phyloP scores from a whole-genome alignment of 306 rosid genomes.

The Cajanus cajan region DNA sequence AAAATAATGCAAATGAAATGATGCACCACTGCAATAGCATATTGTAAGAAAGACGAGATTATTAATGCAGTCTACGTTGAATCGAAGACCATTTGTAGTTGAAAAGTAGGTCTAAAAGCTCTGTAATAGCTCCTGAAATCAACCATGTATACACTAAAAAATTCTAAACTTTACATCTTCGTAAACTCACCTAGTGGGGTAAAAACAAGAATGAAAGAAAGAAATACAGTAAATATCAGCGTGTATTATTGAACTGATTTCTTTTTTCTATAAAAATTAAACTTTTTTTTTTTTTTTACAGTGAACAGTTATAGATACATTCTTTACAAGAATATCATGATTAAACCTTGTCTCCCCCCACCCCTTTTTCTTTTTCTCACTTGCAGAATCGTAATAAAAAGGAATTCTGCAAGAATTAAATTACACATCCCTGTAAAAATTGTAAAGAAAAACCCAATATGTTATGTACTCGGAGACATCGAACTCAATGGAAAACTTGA shows the following conservation, averaged over 20 bases:
- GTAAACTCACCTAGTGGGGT: neutral
- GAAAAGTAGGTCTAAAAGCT: neutral
- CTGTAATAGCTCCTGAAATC: neutral
- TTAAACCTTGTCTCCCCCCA: neutral
- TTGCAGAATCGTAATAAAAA: conserved; percentile 34
- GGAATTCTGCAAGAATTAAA: conserved; percentile 35
- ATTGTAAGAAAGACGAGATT: neutral
- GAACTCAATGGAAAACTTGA: conserved; percentile 78
- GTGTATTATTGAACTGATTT: conserved; percentile 5
- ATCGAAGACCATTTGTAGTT: neutral
- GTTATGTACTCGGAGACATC: conserved; percentile 13
- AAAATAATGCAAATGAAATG: neutral
- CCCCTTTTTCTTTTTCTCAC: neutral
- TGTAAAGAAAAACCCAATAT: neutral
- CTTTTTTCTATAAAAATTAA: conserved; percentile 14
- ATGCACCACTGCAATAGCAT: neutral
- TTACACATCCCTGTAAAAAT: conserved; percentile 21
- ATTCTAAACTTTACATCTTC: neutral
- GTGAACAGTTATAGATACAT: conserved; percentile 31
- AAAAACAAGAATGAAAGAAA: neutral
- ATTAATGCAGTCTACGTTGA: neutral
- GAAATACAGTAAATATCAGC: neutral
- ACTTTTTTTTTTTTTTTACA: conserved; percentile 32
- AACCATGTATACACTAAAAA: neutral
- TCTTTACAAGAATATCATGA: conserved; percentile 35